Base-by-base conservation (phyloP, 2,329 filamentous ascomycete genomes). In the Mollisiaceae sp. region DNA sequence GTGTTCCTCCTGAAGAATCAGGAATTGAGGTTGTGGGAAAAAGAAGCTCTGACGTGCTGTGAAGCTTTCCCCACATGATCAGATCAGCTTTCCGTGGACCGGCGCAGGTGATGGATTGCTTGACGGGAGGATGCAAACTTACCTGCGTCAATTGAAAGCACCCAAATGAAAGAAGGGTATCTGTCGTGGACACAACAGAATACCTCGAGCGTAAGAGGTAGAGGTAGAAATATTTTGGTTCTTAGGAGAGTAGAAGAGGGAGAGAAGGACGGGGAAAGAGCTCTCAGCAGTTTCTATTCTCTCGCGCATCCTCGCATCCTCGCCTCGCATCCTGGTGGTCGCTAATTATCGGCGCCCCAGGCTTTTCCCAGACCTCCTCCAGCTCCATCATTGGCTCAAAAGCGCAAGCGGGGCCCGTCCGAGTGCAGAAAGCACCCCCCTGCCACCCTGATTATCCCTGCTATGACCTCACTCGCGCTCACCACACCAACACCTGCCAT, bases 21-120 rank as follows among this genome's bases (percentile, higher is more conserved):
- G 20, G 35, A 50, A 27, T 20, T 32, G 27, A 20, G 39, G 59
- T 60, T 36, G 41, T 35, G 18, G 22, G 15, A 41, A 8, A 14
- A 22, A 32, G 54, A 15, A 65, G 54, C 63, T 65, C 63, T 65
- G 63, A 65, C 56, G 63, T 62, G 27, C 54, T 18, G 38, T 58
- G 58, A 54, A 67, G 60, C 62, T 63, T 67, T 64, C 65, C 59
- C 62, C 65, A 62, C 62, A 60, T 62, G 61, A 66, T 57, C 59
- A 54, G 55, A 39, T 62, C 59, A 65, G 62, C 62, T 57, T 57
- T 35, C 36, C 56, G 45, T 36, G 38, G 36, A 22, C 18, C 36
- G 27, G 43, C 32, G 45, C 45, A 54, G 24, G 14, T 55, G 45
- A 47, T 55, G 45, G 59, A 61, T 50, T 27, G 32, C 43, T 50